Base-by-base conservation (phyloP, 2,329 filamentous ascomycete genomes). In the Penicillium italicum region DNA sequence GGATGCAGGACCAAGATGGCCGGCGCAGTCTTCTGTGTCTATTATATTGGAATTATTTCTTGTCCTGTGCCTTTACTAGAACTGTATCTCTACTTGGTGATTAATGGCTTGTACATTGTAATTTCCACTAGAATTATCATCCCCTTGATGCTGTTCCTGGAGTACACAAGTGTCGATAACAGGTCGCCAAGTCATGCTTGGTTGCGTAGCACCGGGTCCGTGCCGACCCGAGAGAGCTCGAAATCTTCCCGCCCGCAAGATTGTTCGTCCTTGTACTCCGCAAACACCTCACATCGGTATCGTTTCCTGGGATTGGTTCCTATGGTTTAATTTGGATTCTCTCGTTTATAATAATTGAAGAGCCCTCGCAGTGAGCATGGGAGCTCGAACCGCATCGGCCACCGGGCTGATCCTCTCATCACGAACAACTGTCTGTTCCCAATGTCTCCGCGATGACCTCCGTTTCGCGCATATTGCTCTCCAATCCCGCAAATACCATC, bases 361-460 rank as follows among this genome's bases (percentile, higher is more conserved):
- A 58, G 53, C 57, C 46, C 50, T 58, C 30, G 46, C 47, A 53
- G 57, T 57, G 66, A 73, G 63, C 59, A 75, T 75, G 73, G 68
- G 69, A 69, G 68, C 72, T 70, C 73, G 72, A 62, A 66, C 69
- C 46, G 59, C 70, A 22, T 66, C 69, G 60, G 71, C 72, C 62
- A 68, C 69, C 57, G 69, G 70, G 64, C 70, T 74, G 64, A 62
- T 69, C 44, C 62, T 70, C 58, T 69, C 66, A 44, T 61, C 66
- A 55, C 71, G 66, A 65, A 61, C 69, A 41, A 63, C 68, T 47
- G 68, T 76, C 63, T 76, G 74, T 64, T 70, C 70, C 50, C 73
- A 74, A 72, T 76, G 74, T 64, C 71, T 76, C 48, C 69, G 63
- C 48, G 65, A 74, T 62, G 70, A 73, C 52, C 62, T 72, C 45